A percentile compares a stretch with the other conserved stretches of the same genome.
phyloP scores from a whole-genome alignment of 257 asterid genomes.

The Solanum neorickii region DNA sequence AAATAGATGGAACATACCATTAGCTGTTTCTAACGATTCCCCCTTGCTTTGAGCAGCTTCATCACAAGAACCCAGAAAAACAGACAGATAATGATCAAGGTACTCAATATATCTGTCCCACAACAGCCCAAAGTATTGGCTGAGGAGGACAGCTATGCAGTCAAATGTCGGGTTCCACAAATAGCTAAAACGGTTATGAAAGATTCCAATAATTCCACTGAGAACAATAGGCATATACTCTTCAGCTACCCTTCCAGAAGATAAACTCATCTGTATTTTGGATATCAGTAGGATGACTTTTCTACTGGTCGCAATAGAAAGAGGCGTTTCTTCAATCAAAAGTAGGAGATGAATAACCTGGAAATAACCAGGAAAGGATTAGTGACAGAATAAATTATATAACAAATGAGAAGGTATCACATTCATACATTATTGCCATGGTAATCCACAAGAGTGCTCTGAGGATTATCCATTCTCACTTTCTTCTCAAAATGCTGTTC shows the following conservation, averaged over 20 bases:
- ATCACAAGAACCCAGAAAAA: constrained; percentile 34
- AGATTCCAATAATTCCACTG: constrained; percentile 66
- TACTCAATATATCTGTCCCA: constrained; percentile 57
- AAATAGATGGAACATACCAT: constrained; percentile 37
- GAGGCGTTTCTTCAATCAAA: constrained; percentile 56
- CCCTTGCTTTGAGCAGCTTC: constrained; percentile 17
- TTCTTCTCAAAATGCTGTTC: constrained; percentile 28
- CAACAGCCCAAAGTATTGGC: constrained; percentile 36
- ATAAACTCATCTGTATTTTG: constrained; percentile 52
- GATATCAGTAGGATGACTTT: constrained; percentile 49
- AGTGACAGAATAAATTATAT: neutral
- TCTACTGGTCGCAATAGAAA: constrained; percentile 61
- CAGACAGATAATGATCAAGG: constrained; percentile 49
- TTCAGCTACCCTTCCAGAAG: constrained; percentile 44
- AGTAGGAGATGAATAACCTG: constrained; percentile 69
- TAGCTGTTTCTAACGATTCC: constrained; percentile 12
- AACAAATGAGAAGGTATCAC: neutral
- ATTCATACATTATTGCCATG: constrained; percentile 29
- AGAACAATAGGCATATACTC: constrained; percentile 44
- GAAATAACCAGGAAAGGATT: constrained; percentile 13
- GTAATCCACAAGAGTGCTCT: constrained; percentile 20
- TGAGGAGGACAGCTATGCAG: constrained; percentile 52
- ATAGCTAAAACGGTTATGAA: constrained; percentile 58
- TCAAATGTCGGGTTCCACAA: constrained; percentile 71
- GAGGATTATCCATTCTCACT: constrained; percentile 19